Evolutionary conservation across 129 eudicot species (phyloP).

Genomic region (Glebionis coronaria): DNA sequence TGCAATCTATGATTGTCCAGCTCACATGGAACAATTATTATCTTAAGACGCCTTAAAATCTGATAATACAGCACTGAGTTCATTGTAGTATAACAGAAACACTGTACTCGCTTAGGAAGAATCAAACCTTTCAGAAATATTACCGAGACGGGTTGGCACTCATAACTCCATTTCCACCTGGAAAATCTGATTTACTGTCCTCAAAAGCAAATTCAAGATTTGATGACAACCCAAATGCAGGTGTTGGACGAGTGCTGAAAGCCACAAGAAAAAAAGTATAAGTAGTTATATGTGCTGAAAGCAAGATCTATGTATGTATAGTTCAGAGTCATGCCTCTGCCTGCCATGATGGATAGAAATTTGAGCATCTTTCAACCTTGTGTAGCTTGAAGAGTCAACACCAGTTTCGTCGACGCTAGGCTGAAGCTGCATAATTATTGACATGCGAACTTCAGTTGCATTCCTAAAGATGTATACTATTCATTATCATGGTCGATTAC

Average conservation of each 20-base stretch:
- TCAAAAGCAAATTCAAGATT: slow-evolving; percentile 50
- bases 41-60: slow-evolving; percentile 13
- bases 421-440: slow-evolving; percentile 48
- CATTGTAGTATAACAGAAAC: background rate
- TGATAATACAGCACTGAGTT: slow-evolving; percentile 2
- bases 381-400: slow-evolving; percentile 38
- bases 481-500: slow-evolving; percentile 2
- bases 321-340: slow-evolving; percentile 34
- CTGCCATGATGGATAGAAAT: slow-evolving; percentile 36
- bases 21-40: slow-evolving; percentile 5
- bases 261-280: slow-evolving; percentile 9
- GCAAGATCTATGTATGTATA: slow-evolving; percentile 6
- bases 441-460: slow-evolving; percentile 4
- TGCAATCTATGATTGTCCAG: slow-evolving; percentile 8
- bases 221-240: slow-evolving; percentile 67
- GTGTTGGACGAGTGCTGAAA: slow-evolving; percentile 60
- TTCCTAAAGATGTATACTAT: background rate
- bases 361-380: slow-evolving; percentile 39
- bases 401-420: slow-evolving; percentile 50
- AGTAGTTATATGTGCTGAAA: slow-evolving; percentile 6
- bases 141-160: slow-evolving; percentile 72
- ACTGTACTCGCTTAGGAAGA: slow-evolving; percentile 18
- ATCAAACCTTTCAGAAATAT: slow-evolving; percentile 70
- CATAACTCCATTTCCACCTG: slow-evolving; percentile 53
- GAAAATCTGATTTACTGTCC: slow-evolving; percentile 41